These are phyloP conservation scores for Plasmodium knowlesi DNA, from an alignment of 169 alveolate genomes.

Conservation along the genomic window DNA sequence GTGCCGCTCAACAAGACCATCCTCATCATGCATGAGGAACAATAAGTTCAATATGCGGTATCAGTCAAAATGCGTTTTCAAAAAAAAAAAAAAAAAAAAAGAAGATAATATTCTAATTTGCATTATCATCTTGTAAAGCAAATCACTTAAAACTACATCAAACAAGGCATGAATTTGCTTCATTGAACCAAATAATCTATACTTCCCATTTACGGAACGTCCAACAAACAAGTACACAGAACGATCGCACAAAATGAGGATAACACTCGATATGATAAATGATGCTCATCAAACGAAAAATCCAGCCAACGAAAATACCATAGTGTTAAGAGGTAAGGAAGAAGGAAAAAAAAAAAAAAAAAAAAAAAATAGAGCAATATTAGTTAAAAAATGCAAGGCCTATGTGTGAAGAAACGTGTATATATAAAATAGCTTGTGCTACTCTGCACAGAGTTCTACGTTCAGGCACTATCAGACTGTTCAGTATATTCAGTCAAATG, in stretches of 20 bases:
- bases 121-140: not conserved
- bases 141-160: not conserved
- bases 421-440: not conserved
- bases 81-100: not conserved
- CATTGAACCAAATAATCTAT: not conserved
- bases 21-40: not conserved
- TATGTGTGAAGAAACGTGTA: not conserved
- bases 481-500: not conserved
- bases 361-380: not conserved
- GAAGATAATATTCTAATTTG: not conserved
- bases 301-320: slow-evolving; percentile 78
- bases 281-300: slow-evolving; percentile 77
- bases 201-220: not conserved
- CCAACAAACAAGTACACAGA: slow-evolving; percentile 7
- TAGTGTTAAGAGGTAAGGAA: slow-evolving; percentile 76
- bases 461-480: not conserved
- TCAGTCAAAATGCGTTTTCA: not conserved
- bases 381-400: not conserved
- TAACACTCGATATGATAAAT: slow-evolving; percentile 78
- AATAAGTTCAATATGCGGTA: not conserved
- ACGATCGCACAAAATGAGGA: slow-evolving; percentile 71
- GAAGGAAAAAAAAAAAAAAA: not conserved
- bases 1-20: not conserved
- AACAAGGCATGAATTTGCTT: not conserved
- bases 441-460: not conserved